A percentile compares a stretch with the other conserved stretches of the same genome.
Evolutionary conservation across 768 basidiomycete species (phyloP).

Genomic region (Macrocybe gigantea): DNA sequence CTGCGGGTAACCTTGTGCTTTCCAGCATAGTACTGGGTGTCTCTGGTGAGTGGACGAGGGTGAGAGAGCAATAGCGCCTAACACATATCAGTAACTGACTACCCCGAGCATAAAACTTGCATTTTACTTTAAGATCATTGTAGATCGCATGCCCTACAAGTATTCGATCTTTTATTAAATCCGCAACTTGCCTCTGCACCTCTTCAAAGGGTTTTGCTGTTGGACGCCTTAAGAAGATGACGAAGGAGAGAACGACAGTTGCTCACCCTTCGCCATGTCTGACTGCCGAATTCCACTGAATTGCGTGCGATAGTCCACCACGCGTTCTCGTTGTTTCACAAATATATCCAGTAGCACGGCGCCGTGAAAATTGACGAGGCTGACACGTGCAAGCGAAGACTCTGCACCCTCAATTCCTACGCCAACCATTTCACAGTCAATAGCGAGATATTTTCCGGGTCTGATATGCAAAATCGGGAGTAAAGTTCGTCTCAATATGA

Average conservation of each 20-base stretch:
- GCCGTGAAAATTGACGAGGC: conserved; percentile 86
- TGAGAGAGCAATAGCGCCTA: conserved; percentile 71
- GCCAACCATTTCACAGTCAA: conserved; percentile 99
- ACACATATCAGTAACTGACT: conserved; percentile 6
- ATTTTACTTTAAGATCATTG: conserved; percentile 79
- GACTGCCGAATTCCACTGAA: conserved; percentile 76
- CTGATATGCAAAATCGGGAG: conserved; percentile 23
- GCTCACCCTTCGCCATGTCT: conserved; percentile 67
- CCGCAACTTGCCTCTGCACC: conserved; percentile 74
- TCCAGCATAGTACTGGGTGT: conserved; percentile 60
- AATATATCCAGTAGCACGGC: conserved; percentile 76
- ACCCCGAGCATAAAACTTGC: not conserved
- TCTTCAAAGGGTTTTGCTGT: conserved; percentile 74
- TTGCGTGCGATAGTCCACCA: conserved; percentile 90
- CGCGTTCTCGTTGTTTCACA: conserved; percentile 79
- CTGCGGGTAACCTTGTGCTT: conserved; percentile 58
- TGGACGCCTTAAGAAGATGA: not conserved
- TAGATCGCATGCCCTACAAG: conserved; percentile 88
- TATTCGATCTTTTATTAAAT: conserved; percentile 69
- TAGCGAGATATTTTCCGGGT: conserved; percentile 69
- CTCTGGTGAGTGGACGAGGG: conserved; percentile 55
- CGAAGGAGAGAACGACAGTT: not conserved
- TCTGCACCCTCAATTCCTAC: conserved; percentile 80
- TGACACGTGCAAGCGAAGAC: conserved; percentile 84
- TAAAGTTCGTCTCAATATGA: conserved; percentile 1